Evolutionary conservation across 345 rosid genomes (phyloP).

Genomic region (Populus simonii): DNA sequence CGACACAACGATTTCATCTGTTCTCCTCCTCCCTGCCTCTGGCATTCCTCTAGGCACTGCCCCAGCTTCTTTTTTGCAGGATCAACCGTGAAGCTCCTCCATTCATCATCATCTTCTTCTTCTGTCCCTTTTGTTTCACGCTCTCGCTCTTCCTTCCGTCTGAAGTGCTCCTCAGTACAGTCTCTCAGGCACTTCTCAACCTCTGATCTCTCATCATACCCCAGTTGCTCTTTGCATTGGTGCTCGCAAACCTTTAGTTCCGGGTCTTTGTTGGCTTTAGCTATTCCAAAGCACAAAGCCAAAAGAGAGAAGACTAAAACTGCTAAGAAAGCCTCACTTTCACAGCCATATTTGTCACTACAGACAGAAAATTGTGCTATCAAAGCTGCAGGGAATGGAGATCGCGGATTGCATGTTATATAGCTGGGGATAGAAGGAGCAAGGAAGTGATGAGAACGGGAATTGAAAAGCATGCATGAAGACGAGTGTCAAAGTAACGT

Average conservation of each 20-base stretch:
- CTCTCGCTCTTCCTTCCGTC: constrained; percentile 21
- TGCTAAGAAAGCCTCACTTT: constrained; percentile 7
- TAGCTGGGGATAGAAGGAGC: neutral
- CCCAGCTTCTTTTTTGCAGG: constrained; percentile 15
- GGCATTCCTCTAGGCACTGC: constrained; percentile 37
- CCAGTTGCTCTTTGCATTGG: constrained; percentile 43
- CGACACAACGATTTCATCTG: constrained; percentile 24
- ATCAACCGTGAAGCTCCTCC: constrained; percentile 1
- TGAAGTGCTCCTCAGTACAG: constrained; percentile 34
- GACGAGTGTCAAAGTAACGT: constrained; percentile 37
- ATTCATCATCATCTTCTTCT: neutral
- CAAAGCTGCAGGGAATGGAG: neutral
- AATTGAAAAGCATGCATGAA: constrained; percentile 25
- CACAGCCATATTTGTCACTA: constrained; percentile 14
- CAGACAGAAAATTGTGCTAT: too few species aligned
- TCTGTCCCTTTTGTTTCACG: neutral
- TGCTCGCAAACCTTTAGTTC: constrained; percentile 47
- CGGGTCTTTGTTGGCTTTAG: constrained; percentile 37
- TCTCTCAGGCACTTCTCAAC: constrained; percentile 21
- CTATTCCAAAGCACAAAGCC: constrained; percentile 19
- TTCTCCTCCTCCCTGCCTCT: constrained; percentile 6
- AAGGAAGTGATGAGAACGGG: neutral
- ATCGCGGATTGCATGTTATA: neutral
- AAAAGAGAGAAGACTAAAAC: constrained; percentile 20
- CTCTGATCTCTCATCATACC: constrained; percentile 23